Base-by-base conservation (phyloP, 2,329 filamentous ascomycete species). In the Colletotrichum gigasporum region DNA sequence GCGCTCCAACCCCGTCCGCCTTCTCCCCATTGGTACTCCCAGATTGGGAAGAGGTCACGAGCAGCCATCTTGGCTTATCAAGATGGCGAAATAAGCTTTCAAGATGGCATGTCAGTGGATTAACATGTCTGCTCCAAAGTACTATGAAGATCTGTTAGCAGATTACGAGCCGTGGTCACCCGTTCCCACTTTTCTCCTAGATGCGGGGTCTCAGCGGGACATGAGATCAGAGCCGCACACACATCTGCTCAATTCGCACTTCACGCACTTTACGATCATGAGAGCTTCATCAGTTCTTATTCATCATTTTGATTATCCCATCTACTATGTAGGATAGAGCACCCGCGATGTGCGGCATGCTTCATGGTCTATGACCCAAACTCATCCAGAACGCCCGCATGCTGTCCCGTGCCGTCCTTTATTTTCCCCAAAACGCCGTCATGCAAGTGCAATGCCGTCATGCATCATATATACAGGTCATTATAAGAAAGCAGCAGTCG, bases 391-490 rank as follows among this genome's bases (percentile, higher is more conserved):
- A 60, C 56, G 55, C 61, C 56, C 39, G 56, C 56, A 64, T 61
- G 61, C 61, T 64, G 48, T 64, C 61, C 48, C 42, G 18, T 60
- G 20, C 56, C 42, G 42, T 64, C 24, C 42, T 44, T 35, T 63
- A 22, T 39, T 51, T 61, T 61, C 57, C 55, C 42, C 24, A 32
- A 52, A 59, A 60, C 61, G 55, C 61, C 61, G 16, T 59, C 35
- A 35, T 62, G 41, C 20, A 34, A 54, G 44, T 42, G 52, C 52
- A 39, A 20, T 24, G 42, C 58, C 58, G 53, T 63, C 62, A 67
- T 67, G 55, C 62, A 48, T 67, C 65, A 56, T 62, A 48, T 62
- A 10, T 65, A 65, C 51, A 62, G 24, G 45, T 67, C 56, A 66
- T 59, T 64, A 61, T 37, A 59, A 39, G n/a, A 37, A n/a, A n/a